A percentile compares a stretch with the other conserved stretches of the same genome.
These are phyloP conservation scores for Lodderomyces parapsilosis DNA, from an alignment of 1,139 yeast genomes.

Conservation along the genomic window DNA sequence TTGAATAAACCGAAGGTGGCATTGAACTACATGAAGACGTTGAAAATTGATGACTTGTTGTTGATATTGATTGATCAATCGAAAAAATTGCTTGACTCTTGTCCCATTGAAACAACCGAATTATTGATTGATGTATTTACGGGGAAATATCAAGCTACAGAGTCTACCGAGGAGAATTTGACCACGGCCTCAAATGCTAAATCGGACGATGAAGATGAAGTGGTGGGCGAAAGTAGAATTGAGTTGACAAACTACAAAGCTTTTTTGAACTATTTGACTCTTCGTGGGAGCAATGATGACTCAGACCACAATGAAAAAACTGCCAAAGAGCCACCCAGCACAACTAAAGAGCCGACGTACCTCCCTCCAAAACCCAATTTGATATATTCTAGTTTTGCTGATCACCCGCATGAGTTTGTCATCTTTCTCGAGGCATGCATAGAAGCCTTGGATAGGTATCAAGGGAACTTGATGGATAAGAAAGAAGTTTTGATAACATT, in stretches of 20 bases:
- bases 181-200: constrained; percentile 8
- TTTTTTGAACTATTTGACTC: constrained; percentile 63
- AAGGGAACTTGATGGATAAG: constrained; percentile 68
- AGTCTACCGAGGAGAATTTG: constrained; percentile 9
- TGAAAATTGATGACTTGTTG: constrained; percentile 77
- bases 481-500: constrained; percentile 73
- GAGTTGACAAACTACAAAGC: constrained; percentile 67
- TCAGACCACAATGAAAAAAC: neutral
- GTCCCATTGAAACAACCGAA: constrained; percentile 82
- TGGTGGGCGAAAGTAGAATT: constrained; percentile 14
- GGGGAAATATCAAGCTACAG: constrained; percentile 64
- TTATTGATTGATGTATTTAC: constrained; percentile 84
- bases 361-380: constrained; percentile 90
- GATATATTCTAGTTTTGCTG: constrained; percentile 81
- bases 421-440: constrained; percentile 92
- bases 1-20: constrained; percentile 57
- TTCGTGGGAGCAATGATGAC: constrained; percentile 2
- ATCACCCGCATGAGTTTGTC: constrained; percentile 85
- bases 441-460: constrained; percentile 73
- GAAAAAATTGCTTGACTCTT: constrained; percentile 57
- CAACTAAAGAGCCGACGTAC: constrained; percentile 59
- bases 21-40: constrained; percentile 63
- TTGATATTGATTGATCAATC: constrained; percentile 69
- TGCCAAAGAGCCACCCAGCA: constrained; percentile 10
- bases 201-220: constrained; percentile 9